Percentiles rank a stretch among this genome's conserved stretches.
Evolutionary conservation across 2,329 filamentous ascomycete species (phyloP).

Genomic region (Neoascochyta sp.): DNA sequence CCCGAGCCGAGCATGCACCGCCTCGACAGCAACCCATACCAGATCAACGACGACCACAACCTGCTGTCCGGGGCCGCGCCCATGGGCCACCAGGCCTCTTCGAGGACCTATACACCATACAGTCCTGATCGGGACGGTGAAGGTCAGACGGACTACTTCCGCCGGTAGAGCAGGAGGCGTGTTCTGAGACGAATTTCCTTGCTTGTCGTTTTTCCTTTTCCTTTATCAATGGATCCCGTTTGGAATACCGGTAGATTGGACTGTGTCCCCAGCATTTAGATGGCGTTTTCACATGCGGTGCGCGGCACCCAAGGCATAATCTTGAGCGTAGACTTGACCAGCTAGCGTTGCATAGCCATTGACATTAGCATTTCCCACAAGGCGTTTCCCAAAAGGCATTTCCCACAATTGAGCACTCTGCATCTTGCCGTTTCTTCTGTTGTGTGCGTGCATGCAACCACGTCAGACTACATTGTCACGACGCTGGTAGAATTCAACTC

Average conservation of each 20-base stretch:
- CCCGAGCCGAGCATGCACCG: conserved; percentile 23
- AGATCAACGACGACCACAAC: conserved; percentile 20
- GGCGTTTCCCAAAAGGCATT: too few relatives aligned
- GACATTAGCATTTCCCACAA: too few relatives aligned
- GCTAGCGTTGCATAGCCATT: too few relatives aligned
- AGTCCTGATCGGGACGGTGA: conserved; percentile 22
- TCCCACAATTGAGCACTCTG: too few relatives aligned
- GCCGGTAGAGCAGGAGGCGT: conserved; percentile 1
- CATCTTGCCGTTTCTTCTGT: too few relatives aligned
- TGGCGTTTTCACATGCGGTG: conserved; percentile 2
- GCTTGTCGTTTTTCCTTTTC: neutral
- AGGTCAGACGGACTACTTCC: conserved; percentile 22
- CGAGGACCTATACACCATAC: conserved; percentile 29
- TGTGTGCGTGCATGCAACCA: too few relatives aligned
- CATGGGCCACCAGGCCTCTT: conserved; percentile 25
- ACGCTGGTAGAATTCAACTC: too few relatives aligned
- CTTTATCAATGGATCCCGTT: neutral
- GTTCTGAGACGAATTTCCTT: neutral
- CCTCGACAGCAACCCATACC: conserved; percentile 25
- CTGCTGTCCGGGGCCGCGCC: conserved; percentile 33
- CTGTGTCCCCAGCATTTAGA: conserved; percentile 2
- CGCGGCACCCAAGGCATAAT: too few relatives aligned
- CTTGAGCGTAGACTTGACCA: too few relatives aligned
- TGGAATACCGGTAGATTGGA: neutral
- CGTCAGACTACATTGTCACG: too few relatives aligned